These are phyloP conservation scores for Tylopilus cervinicoccineus DNA, from an alignment of 768 basidiomycete genomes.

Conservation along the genomic window DNA sequence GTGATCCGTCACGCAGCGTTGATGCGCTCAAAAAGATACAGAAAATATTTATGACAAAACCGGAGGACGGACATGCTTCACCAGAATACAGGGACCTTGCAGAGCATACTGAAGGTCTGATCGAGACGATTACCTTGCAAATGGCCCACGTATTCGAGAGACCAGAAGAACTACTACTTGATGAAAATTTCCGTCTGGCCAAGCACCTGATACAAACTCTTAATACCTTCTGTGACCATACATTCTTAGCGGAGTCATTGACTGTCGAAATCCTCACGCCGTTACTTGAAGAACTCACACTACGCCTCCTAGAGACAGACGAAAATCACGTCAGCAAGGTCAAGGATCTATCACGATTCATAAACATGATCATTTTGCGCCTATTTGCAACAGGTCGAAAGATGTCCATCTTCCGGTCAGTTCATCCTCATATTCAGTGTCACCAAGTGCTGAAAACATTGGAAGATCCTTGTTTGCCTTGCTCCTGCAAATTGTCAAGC, in stretches of 20 bases:
- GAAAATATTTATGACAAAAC: slow-evolving; percentile 71
- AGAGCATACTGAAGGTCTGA: slow-evolving; percentile 76
- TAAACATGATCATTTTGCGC: slow-evolving; percentile 97
- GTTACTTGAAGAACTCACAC: slow-evolving; percentile 87
- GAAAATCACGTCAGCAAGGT: slow-evolving; percentile 79
- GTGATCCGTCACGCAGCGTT: slow-evolving; percentile 80
- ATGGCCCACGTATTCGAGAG: slow-evolving; percentile 91
- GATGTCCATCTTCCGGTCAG: slow-evolving; percentile 89
- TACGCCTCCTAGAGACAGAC: slow-evolving; percentile 91
- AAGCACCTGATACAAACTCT: slow-evolving; percentile 98
- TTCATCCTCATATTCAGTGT: not conserved
- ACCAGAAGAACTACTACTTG: slow-evolving; percentile 64
- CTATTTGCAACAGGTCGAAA: slow-evolving; percentile 87
- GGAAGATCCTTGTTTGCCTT: slow-evolving; percentile 63
- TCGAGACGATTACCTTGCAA: slow-evolving; percentile 87
- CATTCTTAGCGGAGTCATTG: slow-evolving; percentile 81
- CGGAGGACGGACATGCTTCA: slow-evolving; percentile 67
- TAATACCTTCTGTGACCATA: slow-evolving; percentile 91
- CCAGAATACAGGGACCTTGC: slow-evolving; percentile 74
- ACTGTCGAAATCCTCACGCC: slow-evolving; percentile 81
- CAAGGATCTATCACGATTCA: slow-evolving; percentile 91
- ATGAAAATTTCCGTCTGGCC: slow-evolving; percentile 87
- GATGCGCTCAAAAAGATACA: slow-evolving; percentile 94
- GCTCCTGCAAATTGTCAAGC: slow-evolving; percentile 77
- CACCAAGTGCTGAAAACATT: slow-evolving; percentile 6